Percentiles rank a stretch among this genome's conserved stretches.
Conservation (phyloP, 495 filamentous ascomycete species). For the Podospora conica region DNA sequence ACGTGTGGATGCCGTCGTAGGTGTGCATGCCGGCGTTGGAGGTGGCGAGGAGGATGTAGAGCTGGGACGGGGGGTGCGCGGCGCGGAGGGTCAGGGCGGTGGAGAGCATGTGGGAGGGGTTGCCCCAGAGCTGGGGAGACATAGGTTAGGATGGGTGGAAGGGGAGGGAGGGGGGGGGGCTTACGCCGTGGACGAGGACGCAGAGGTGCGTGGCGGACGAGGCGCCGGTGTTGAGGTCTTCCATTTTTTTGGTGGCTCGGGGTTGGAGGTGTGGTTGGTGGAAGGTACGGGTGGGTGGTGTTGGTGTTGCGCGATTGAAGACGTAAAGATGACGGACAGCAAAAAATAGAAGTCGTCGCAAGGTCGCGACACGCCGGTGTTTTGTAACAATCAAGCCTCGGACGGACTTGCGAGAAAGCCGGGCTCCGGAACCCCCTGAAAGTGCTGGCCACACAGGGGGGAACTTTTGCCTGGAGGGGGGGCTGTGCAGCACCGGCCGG, state of each 20-base stretch:
- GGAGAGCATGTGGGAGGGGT: slow-evolving; percentile 72
- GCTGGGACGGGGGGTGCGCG: slow-evolving; percentile 52
- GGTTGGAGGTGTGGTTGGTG: neutral
- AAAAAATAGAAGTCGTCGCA: neutral
- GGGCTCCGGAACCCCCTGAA: neutral
- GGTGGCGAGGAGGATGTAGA: slow-evolving; percentile 72
- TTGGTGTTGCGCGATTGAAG: neutral
- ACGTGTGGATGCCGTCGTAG: slow-evolving; percentile 89
- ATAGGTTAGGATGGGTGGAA: slow-evolving; percentile 10
- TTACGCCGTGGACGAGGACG: slow-evolving; percentile 91
- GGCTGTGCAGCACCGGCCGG: neutral
- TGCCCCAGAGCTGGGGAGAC: slow-evolving; percentile 76
- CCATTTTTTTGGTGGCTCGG: slow-evolving; percentile 6
- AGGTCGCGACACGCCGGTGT: neutral
- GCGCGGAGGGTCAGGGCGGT: slow-evolving; percentile 62
- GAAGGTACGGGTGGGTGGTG: neutral
- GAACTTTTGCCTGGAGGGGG: neutral
- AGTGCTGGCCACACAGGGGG: neutral
- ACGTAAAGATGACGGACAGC: neutral
- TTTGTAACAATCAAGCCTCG: neutral
- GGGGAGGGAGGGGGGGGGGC: slow-evolving; percentile 9
- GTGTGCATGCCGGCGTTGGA: slow-evolving; percentile 78
- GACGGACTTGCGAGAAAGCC: neutral
- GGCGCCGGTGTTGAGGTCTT: slow-evolving; percentile 35
- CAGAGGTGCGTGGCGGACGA: slow-evolving; percentile 63